phyloP scores from a whole-genome alignment of 2,329 filamentous ascomycete genomes.

The Erysiphe neolycopersici region DNA sequence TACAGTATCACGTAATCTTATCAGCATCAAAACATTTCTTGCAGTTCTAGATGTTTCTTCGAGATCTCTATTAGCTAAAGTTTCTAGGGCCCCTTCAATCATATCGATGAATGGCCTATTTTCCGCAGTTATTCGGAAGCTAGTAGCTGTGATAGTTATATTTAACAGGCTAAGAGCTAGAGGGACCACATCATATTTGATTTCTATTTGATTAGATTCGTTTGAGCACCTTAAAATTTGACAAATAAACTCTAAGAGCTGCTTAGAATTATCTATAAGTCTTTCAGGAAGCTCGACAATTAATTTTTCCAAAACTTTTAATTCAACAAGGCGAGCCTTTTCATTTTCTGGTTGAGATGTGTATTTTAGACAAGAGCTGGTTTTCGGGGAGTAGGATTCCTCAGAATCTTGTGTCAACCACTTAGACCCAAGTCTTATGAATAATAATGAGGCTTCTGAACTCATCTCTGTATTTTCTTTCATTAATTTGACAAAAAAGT shows the following conservation, averaged over 20 bases:
- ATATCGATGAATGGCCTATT: conserved; percentile 16
- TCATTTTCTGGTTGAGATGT: too few relatives aligned
- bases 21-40: conserved; percentile 25
- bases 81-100: conserved; percentile 22
- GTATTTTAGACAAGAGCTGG: too few relatives aligned
- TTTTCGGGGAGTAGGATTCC: conserved; percentile 3
- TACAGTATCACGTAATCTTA: conserved; percentile 27
- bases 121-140: conserved; percentile 23
- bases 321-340: conserved; percentile 20
- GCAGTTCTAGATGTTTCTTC: conserved; percentile 24
- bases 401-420: conserved; percentile 22
- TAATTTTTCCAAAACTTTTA: conserved; percentile 36
- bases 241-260: conserved; percentile 35
- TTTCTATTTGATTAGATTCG: conserved; percentile 16
- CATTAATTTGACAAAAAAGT: conserved; percentile 23
- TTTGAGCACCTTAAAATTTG: conserved; percentile 23
- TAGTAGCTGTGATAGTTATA: conserved; percentile 28
- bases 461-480: conserved; percentile 14
- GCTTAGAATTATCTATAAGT: conserved; percentile 33
- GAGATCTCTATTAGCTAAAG: conserved; percentile 16
- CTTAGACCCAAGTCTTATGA: conserved; percentile 28
- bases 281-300: conserved; percentile 35
- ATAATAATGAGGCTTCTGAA: conserved; percentile 28
- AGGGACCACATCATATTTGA: conserved; percentile 21
- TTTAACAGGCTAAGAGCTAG: conserved; percentile 34